Base-by-base conservation (phyloP, 2,329 filamentous ascomycete genomes). In the Furcasterigmium furcatum region DNA sequence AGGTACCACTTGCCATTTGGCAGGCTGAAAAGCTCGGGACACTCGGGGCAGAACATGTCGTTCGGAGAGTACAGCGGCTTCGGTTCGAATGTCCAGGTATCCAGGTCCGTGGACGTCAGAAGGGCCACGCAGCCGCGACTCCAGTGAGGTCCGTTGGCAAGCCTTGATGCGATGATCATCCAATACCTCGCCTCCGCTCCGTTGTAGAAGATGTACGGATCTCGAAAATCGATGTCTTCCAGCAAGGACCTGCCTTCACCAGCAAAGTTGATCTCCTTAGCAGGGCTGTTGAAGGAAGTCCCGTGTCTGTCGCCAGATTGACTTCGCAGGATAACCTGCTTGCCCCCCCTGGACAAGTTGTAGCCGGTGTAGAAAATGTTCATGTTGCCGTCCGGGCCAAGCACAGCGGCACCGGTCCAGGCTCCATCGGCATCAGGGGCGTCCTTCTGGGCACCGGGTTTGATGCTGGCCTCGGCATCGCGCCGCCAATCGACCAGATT, bases 291-390 rank as follows among this genome's bases (percentile, higher is more conserved):
- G 47, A 66, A 66, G 4, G n/a, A 38, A 1, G 55, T 49, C 9
- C 61, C 60, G 24, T 62, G 56, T 2, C 50, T 52, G 42, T 62
- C 57, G 8, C 34, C 29, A 10, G 61, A 54, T 8, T n/a, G 51
- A 2, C 55, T 52, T 9, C 57, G 60, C 24, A 66, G 50, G 25
- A 66, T 61, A 7, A 58, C 60, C 43, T 66, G 64, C n/a, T 54
- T 56, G 7, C 63, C 62, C 24, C 53, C 51, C 18, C 55, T 48
- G 2, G 50, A 51, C 20, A 65, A 43, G 44, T 60, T 65, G 46
- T 66, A 66, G 2, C 64, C 64, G 9, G 64, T 66, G 50, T 66
- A 66, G 45, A 66, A 64, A 34, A 66, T 51, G 44, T 65, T 62
- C 60, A 66, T 60, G 25, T 52, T 53, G 7, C 54, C 55, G 38